Evolutionary conservation across 2,329 filamentous ascomycete genomes (phyloP).

Genomic region (Xylaria sp.): DNA sequence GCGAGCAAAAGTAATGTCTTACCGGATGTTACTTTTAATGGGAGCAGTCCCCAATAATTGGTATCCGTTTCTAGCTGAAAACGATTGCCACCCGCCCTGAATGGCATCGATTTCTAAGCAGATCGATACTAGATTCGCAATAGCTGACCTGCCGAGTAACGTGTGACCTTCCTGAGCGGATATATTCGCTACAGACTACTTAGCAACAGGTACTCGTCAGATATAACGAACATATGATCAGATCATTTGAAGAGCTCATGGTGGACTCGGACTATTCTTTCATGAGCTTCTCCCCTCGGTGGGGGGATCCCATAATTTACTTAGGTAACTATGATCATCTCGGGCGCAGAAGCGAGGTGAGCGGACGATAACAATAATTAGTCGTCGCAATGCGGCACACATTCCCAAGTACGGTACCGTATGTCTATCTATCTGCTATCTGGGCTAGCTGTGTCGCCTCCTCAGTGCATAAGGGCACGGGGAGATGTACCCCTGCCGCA

Average conservation of each 20-base stretch:
- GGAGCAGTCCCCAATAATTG: constrained; percentile 9
- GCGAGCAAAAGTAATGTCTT: not conserved
- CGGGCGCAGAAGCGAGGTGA: not conserved
- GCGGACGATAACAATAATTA: not conserved
- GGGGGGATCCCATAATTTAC: constrained; percentile 2
- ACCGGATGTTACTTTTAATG: not conserved
- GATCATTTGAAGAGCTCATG: not conserved
- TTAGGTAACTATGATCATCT: constrained; percentile 6
- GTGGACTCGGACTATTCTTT: not conserved
- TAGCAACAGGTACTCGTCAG: too few species aligned
- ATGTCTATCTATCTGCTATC: constrained; percentile 3
- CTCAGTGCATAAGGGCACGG: not conserved
- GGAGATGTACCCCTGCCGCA: not conserved
- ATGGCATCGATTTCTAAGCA: not conserved
- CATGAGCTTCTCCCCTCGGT: not conserved
- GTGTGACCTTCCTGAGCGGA: not conserved
- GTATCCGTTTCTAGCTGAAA: constrained; percentile 2
- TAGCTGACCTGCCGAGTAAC: not conserved
- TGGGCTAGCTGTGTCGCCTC: not conserved
- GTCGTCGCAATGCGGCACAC: not conserved
- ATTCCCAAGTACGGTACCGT: not conserved
- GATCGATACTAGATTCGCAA: not conserved
- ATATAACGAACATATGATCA: not conserved
- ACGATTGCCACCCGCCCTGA: constrained; percentile 7
- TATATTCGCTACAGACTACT: too few species aligned